phyloP scores from a whole-genome alignment of 1,284 basidiomycete species.

The Ustilago xerochloae region DNA sequence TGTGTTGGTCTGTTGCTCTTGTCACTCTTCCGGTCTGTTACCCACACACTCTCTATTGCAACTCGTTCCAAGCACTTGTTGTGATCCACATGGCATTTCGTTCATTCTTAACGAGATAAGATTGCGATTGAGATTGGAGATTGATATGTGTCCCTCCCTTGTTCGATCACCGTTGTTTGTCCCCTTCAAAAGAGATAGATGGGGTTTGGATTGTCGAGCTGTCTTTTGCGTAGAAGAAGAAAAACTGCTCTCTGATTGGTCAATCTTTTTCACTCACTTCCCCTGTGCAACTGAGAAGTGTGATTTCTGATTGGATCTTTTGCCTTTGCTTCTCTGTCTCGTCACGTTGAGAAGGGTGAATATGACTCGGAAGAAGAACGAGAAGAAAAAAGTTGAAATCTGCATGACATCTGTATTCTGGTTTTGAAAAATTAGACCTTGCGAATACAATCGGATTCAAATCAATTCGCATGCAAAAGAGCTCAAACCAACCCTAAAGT shows the following conservation, averaged over 20 bases:
- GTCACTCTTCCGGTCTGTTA: no score
- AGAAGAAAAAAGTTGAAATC: neutral
- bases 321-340: neutral
- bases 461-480: neutral
- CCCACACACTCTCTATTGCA: no score
- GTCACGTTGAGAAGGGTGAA: neutral
- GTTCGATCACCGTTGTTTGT: neutral
- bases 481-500: no score
- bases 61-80: no score
- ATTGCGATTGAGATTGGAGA: no score
- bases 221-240: no score
- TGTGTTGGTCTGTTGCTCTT: no score
- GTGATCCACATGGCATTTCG: no score
- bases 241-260: constrained; percentile 8
- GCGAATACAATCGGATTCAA: neutral
- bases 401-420: neutral
- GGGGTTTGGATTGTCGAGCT: no score
- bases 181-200: neutral
- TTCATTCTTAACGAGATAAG: no score
- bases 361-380: constrained; percentile 3
- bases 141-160: no score
- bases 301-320: constrained; percentile 4
- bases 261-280: neutral
- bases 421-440: neutral
- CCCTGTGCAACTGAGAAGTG: neutral